These are phyloP conservation scores for Ceratocystis alfenasii DNA, from an alignment of 2,329 filamentous ascomycete genomes.

Conservation along the genomic window DNA sequence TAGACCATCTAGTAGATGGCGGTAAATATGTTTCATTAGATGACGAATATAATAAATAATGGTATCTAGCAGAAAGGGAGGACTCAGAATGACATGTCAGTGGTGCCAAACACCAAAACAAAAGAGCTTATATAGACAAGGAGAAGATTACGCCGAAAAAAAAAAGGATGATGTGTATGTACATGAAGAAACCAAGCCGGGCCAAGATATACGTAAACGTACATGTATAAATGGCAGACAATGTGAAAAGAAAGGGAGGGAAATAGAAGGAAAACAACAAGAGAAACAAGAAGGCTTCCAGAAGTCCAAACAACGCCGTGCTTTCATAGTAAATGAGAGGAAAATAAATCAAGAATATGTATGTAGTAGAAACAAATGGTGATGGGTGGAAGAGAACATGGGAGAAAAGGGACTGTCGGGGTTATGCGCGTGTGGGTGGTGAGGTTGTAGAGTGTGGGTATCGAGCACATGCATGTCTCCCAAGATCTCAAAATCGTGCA, in stretches of 20 bases:
- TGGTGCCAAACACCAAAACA: not conserved
- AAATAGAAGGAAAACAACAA: not conserved
- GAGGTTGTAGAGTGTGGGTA: not conserved
- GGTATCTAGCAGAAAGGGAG: not conserved
- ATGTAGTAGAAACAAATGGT: not conserved
- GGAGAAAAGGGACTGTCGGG: too few relatives aligned
- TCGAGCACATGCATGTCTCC: too few relatives aligned
- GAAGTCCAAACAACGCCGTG: not conserved
- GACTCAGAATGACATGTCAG: not conserved
- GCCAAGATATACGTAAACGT: not conserved
- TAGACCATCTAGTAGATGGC: not conserved
- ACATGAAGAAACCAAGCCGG: not conserved
- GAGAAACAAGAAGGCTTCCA: not conserved
- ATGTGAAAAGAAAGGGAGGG: not conserved
- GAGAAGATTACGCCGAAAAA: not conserved
- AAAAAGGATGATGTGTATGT: not conserved
- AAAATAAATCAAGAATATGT: not conserved
- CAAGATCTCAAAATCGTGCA: too few relatives aligned
- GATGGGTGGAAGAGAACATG: not conserved
- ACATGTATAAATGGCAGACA: not conserved
- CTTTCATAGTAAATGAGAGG: not conserved
- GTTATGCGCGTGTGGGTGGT: not conserved
- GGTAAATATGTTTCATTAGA: not conserved
- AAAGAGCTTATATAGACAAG: not conserved
- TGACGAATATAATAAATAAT: not conserved